Percentiles rank a stretch among this genome's conserved stretches.
phyloP scores from a whole-genome alignment of 495 filamentous ascomycete genomes.

The Letharia lupina region DNA sequence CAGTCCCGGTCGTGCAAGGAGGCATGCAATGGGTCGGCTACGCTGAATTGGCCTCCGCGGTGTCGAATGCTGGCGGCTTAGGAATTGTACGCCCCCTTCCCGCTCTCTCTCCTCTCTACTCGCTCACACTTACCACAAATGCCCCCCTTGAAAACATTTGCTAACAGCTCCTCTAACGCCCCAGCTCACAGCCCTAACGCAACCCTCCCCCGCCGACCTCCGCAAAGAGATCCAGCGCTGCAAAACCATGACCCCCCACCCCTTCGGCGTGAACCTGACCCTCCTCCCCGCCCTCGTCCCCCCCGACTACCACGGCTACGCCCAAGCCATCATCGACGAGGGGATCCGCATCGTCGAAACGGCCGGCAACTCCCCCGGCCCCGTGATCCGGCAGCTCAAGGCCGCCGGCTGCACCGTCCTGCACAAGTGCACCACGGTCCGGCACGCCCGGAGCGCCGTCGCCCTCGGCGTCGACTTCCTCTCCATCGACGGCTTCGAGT shows the following conservation, averaged over 20 bases:
- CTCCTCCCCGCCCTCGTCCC: conserved; percentile 83
- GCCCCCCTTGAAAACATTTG: conserved; percentile 67
- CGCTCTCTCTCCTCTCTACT: conserved; percentile 64
- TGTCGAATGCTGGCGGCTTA: conserved; percentile 90
- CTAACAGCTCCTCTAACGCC: conserved; percentile 32
- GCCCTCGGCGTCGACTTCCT: conserved; percentile 96
- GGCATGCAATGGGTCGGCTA: conserved; percentile 77
- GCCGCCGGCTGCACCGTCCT: conserved; percentile 66
- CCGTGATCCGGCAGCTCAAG: conserved; percentile 85
- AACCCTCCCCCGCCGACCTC: conserved; percentile 85
- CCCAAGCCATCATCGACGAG: conserved; percentile 86
- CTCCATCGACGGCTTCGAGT: conserved; percentile 95
- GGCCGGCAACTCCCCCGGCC: conserved; percentile 87
- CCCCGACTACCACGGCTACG: conserved; percentile 88
- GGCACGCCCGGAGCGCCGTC: conserved; percentile 83
- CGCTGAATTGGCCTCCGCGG: conserved; percentile 75
- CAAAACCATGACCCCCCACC: conserved; percentile 72
- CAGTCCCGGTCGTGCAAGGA: conserved; percentile 94
- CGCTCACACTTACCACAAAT: background rate
- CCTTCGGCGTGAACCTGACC: conserved; percentile 95
- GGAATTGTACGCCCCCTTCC: conserved; percentile 55
- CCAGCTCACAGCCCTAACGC: conserved; percentile 81
- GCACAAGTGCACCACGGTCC: conserved; percentile 96
- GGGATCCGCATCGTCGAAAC: conserved; percentile 94
- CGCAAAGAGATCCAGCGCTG: conserved; percentile 88